Conservation (phyloP, 805 yeast species). For the Candida caryicola region DNA sequence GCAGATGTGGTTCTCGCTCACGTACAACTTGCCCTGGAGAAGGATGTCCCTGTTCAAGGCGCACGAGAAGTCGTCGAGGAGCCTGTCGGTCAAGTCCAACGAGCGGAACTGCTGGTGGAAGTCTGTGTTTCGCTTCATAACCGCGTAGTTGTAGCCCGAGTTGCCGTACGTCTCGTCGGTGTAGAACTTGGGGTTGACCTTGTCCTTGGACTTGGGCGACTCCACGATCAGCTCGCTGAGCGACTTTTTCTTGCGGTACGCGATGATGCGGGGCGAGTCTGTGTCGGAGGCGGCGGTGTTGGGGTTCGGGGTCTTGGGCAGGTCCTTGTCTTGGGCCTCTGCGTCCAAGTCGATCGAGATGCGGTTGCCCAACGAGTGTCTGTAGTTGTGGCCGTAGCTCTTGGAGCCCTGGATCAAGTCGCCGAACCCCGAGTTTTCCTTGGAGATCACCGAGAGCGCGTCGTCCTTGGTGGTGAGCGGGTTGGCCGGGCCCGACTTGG, state of each 20-base stretch:
- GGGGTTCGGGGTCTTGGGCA: conserved; percentile 9
- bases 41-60: conserved; percentile 65
- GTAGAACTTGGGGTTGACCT: conserved; percentile 46
- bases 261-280: conserved; percentile 37
- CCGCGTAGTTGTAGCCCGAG: conserved; percentile 63
- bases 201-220: conserved; percentile 5
- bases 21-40: conserved; percentile 63
- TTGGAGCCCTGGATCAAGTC: neutral
- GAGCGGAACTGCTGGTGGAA: conserved; percentile 60
- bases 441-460: conserved; percentile 22
- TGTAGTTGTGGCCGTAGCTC: neutral
- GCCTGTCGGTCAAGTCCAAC: conserved; percentile 47
- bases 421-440: conserved; percentile 11
- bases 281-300: conserved; percentile 6
- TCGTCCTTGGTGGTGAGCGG: conserved; percentile 25
- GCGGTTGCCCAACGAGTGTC: neutral
- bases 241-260: conserved; percentile 34
- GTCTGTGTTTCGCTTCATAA: conserved; percentile 55
- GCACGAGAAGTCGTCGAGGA: conserved; percentile 63
- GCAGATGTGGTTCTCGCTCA: conserved; percentile 53
- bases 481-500: conserved; percentile 24
- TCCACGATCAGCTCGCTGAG: conserved; percentile 21
- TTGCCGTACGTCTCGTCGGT: conserved; percentile 56
- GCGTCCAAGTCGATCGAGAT: neutral
- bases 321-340: neutral